Base-by-base conservation (phyloP, 1,284 basidiomycete species). In the Trichosporon ovoides region DNA sequence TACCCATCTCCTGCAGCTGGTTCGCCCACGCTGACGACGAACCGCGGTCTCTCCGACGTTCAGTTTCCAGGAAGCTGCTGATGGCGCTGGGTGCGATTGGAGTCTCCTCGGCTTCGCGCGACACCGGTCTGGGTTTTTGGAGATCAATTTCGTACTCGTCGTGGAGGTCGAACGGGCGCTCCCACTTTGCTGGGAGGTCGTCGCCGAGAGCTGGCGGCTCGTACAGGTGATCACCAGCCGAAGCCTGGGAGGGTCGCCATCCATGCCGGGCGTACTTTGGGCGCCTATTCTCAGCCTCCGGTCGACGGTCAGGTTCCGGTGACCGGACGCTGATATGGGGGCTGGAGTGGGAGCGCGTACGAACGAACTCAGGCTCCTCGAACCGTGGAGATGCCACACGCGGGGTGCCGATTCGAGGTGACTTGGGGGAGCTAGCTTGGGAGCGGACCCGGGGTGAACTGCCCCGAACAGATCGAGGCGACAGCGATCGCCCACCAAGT, bases 111-210 rank as follows among this genome's bases (percentile, higher is more conserved):
- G 43, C 22, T 16, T 28, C 43, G 24, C 14, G 43, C 13, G 13
- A 14, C 24, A 28, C 22, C 43, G 43, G 16, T 22, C 9, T 48
- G 7, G 24, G 43, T 22, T 48, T 48, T 14, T 16, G 43, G 6
- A 31, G 22, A 16, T 48, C 43, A 14, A 48, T 31, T 14, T 48
- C 43, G 43, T 14, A 18, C 43, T 48, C 43, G 43, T 48, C 43
- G 28, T 48, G 43, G 16, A 48, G 43, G 19, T 48, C 43, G 43
- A 48, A 48, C 11, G 43, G 43, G 5, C 43, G 43, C 43, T 48
- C 43, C 43, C 43, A 48, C 16, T 16, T 13, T 7, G 43, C 43
- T 7, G 43, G 43, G 22, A 48, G 18, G 14, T 48, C 43, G 24
- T 48, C 43, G n/a, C 28, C 43, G 7, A 48, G 43, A 3, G 24